Base-by-base conservation (phyloP, 1,284 basidiomycete species). In the Ceratobasidium sp. region DNA sequence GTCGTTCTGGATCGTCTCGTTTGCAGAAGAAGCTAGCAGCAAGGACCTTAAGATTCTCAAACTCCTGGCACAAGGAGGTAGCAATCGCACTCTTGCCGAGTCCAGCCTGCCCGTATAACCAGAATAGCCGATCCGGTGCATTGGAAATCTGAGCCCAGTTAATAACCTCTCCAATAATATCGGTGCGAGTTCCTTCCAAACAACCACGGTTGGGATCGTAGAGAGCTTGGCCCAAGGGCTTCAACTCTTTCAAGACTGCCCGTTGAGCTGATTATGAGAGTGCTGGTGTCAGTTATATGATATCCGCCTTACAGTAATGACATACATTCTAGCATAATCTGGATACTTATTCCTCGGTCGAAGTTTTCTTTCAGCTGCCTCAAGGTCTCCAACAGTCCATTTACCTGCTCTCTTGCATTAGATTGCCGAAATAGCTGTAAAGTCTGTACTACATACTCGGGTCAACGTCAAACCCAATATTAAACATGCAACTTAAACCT, bases 81-180 rank as follows among this genome's bases (percentile, higher is more conserved):
- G 63, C 37, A 45, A 65, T 33, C 8, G 64, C 28, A 17, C 45
- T 66, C 42, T 66, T 66, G n/a, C 64, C 64, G 20, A 47, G 28
- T 4, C 64, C 64, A 33, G 64, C 64, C 2, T 49, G 64, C 0
- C 64, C 45, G 20, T 51, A 31, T 15, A 66, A 26, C 64, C 64
- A 51, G 45, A 66, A 26, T 17, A 66, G 17, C 11, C 26, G 15
- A 28, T 66, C 26, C 5, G 64, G 17, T 13, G 26, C 10, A 10
- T 45, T 28, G 26, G 26, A 17, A 13, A 7, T 26, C 31, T 47
- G n/a, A 15, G 20, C 23, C 63, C 63, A 65, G 3, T 65, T 15
- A 5, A 45, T 4, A 13, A 65, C 28, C 5, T 47, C 20, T 4
- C 47, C 28, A n/a, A 42, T 65, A 6, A 65, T 23, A 28, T 65